Percentiles rank a stretch among this genome's conserved stretches.
phyloP scores from a whole-genome alignment of 2,329 filamentous ascomycete species.

The Neopestalotiopsis sp. region DNA sequence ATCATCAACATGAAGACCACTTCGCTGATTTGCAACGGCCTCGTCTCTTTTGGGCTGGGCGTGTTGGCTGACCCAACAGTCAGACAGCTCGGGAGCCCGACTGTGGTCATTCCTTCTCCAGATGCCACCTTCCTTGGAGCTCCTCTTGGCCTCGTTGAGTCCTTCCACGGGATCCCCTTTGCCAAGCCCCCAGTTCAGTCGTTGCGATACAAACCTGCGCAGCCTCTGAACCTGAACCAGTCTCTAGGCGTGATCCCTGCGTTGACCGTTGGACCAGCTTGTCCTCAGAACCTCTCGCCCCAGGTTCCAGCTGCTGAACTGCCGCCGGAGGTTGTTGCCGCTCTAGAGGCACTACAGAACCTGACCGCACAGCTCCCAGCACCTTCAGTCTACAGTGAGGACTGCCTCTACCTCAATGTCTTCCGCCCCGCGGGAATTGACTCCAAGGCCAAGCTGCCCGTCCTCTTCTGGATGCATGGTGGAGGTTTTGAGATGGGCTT shows the following conservation, averaged over 20 bases:
- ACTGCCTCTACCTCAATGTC: slow-evolving; percentile 67
- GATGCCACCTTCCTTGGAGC: slow-evolving; percentile 35
- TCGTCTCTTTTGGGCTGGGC: not conserved
- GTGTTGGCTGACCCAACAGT: slow-evolving; percentile 5
- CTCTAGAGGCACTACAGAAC: slow-evolving; percentile 40
- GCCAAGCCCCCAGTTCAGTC: slow-evolving; percentile 70
- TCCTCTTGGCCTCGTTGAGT: slow-evolving; percentile 54
- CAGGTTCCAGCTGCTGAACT: slow-evolving; percentile 36
- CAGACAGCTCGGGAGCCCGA: slow-evolving; percentile 1
- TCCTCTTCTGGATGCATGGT: slow-evolving; percentile 74
- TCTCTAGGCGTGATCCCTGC: slow-evolving; percentile 66
- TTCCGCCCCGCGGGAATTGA: slow-evolving; percentile 62
- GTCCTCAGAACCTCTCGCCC: slow-evolving; percentile 72
- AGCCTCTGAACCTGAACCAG: slow-evolving; percentile 53
- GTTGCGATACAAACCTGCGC: slow-evolving; percentile 72
- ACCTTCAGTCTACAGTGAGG: slow-evolving; percentile 60
- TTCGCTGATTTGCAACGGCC: slow-evolving; percentile 3
- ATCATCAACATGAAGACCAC: slow-evolving; percentile 7
- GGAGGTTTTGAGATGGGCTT: slow-evolving; percentile 64
- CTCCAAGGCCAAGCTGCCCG: slow-evolving; percentile 63
- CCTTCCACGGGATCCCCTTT: slow-evolving; percentile 77
- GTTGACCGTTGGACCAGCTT: slow-evolving; percentile 62
- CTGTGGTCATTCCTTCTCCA: slow-evolving; percentile 16
- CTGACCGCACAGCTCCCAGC: slow-evolving; percentile 62
- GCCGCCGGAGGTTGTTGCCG: slow-evolving; percentile 46